Evolutionary conservation across 306 rosid species (phyloP).

Genomic region (Quercus robur): DNA sequence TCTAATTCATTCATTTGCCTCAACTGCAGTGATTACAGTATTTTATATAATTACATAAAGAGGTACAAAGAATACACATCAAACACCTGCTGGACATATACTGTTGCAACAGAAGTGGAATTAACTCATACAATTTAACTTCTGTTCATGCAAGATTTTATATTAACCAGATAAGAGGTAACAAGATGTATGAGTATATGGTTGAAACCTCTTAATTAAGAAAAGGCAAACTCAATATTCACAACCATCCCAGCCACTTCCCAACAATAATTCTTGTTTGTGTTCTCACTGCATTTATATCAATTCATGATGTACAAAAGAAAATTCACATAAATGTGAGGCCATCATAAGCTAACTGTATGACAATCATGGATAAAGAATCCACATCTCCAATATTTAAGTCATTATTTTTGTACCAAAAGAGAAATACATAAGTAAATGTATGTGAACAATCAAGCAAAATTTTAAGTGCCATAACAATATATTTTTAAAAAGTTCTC

Average conservation of each 20-base stretch:
- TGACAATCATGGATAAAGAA: not conserved
- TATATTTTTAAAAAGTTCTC: no score
- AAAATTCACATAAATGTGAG: not conserved
- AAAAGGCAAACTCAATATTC: not conserved
- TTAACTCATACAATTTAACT: not conserved
- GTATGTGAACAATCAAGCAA: no score
- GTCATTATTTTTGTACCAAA: not conserved
- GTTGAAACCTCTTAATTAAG: not conserved
- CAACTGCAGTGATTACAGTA: conserved; percentile 39
- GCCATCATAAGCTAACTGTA: not conserved
- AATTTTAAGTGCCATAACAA: no score
- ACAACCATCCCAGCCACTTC: not conserved
- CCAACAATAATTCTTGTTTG: not conserved
- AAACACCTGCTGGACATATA: not conserved
- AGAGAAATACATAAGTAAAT: not conserved
- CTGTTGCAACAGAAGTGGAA: not conserved
- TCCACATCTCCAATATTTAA: not conserved
- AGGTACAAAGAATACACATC: not conserved
- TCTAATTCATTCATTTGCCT: conserved; percentile 29
- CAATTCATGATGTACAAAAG: not conserved
- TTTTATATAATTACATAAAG: not conserved
- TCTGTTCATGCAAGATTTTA: not conserved
- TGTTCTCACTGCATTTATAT: not conserved
- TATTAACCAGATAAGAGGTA: not conserved
- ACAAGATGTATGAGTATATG: not conserved